Conservation (phyloP, 352 stramenopile genomes). For the Phytophthora melonis region DNA sequence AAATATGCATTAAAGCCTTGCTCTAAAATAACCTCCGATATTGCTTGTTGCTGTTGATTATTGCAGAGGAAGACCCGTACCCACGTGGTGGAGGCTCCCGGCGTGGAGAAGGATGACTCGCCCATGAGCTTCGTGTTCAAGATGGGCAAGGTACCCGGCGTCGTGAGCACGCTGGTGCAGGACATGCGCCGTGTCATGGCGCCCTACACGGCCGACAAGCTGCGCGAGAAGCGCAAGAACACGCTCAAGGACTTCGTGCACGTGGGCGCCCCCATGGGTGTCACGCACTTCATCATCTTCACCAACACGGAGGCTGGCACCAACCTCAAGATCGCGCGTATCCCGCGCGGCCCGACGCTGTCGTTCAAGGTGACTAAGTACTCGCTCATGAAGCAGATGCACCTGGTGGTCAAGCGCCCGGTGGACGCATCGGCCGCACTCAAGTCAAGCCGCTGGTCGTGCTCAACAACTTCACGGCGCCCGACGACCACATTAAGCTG, state of each 20-base stretch:
- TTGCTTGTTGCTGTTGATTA: not conserved
- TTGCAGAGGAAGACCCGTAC: constrained; percentile 85
- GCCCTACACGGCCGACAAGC: constrained; percentile 94
- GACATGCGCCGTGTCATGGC: constrained; percentile 96
- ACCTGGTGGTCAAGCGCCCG: constrained; percentile 91
- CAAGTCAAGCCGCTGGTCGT: constrained; percentile 96
- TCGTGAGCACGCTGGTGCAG: constrained; percentile 89
- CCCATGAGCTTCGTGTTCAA: constrained; percentile 94
- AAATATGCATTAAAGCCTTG: not conserved
- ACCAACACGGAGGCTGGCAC: constrained; percentile 94
- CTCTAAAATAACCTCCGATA: too few species aligned
- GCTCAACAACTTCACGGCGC: constrained; percentile 98
- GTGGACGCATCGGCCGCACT: constrained; percentile 91
- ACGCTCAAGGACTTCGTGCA: constrained; percentile 94
- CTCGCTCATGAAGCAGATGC: constrained; percentile 93
- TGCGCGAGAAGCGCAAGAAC: constrained; percentile 93
- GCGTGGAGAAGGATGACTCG: constrained; percentile 86
- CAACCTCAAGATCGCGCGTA: constrained; percentile 95
- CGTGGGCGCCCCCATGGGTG: constrained; percentile 92
- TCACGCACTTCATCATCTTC: constrained; percentile 98
- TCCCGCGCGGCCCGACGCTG: constrained; percentile 95
- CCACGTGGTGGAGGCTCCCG: constrained; percentile 69
- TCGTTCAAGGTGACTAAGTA: constrained; percentile 94
- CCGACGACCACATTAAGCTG: constrained; percentile 90
- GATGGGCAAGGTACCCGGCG: constrained; percentile 83